These are phyloP conservation scores for Sarocladiaceae sp. DNA, from an alignment of 2,329 filamentous ascomycete genomes.

Conservation along the genomic window DNA sequence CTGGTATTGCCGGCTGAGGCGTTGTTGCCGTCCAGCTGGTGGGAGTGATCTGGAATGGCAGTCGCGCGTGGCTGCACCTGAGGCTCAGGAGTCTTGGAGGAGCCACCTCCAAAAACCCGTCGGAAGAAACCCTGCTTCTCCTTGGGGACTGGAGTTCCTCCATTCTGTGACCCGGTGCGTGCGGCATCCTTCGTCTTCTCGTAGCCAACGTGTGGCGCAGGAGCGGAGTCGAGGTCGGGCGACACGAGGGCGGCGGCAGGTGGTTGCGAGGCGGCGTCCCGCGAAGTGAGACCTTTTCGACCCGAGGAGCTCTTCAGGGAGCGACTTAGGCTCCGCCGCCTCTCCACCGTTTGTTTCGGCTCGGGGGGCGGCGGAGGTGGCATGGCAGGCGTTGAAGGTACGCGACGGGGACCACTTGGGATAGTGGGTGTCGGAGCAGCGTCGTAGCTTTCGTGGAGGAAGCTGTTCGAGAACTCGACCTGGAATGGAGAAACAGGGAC, in stretches of 20 bases:
- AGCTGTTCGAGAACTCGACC: slow-evolving; percentile 42
- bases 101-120: slow-evolving; percentile 69
- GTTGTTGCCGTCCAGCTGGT: slow-evolving; percentile 4
- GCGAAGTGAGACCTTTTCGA: slow-evolving; percentile 20
- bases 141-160: slow-evolving; percentile 44
- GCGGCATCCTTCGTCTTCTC: slow-evolving; percentile 49
- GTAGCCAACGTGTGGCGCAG: slow-evolving; percentile 52
- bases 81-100: slow-evolving; percentile 39
- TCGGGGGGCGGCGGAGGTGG: slow-evolving; percentile 34
- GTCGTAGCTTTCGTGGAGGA: slow-evolving; percentile 58
- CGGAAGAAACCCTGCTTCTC: slow-evolving; percentile 86
- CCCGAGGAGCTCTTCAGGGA: slow-evolving; percentile 46
- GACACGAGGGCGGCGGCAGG: slow-evolving; percentile 22
- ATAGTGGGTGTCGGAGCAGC: slow-evolving; percentile 82
- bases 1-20: neutral
- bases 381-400: slow-evolving; percentile 30
- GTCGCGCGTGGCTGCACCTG: slow-evolving; percentile 1
- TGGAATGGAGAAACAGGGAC: slow-evolving; percentile 32
- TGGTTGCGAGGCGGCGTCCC: slow-evolving; percentile 15
- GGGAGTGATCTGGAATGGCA: neutral
- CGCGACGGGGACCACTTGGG: slow-evolving; percentile 66
- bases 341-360: slow-evolving; percentile 35
- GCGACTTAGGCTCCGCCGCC: slow-evolving; percentile 49
- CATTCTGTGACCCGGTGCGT: slow-evolving; percentile 45
- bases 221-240: slow-evolving; percentile 45